Conservation (phyloP, 2,329 filamentous ascomycete genomes). For the Emericellopsis cladophorae region DNA sequence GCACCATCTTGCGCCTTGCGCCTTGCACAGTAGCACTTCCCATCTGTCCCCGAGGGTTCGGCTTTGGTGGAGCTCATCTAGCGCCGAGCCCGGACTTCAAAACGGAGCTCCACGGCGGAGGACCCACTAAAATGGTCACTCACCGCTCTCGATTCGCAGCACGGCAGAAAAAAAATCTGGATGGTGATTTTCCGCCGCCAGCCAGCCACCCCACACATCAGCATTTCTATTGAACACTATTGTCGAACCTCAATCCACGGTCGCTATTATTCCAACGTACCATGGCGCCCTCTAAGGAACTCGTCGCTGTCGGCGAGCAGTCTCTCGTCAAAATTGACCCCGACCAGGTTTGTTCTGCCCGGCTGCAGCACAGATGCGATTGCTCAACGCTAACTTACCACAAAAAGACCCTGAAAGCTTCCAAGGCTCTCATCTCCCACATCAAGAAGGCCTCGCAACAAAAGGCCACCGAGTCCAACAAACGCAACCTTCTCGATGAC, state of each 20-base stretch:
- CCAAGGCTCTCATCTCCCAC: slow-evolving; percentile 48
- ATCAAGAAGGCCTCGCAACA: slow-evolving; percentile 44
- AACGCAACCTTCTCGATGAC: slow-evolving; percentile 42
- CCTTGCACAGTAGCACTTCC: no score
- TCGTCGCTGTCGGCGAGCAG: slow-evolving; percentile 17
- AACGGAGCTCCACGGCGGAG: no score
- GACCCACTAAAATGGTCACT: neutral
- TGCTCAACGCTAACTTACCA: neutral
- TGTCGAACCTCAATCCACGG: neutral
- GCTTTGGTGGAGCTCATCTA: no score
- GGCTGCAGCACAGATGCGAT: neutral
- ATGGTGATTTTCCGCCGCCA: neutral
- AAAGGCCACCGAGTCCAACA: slow-evolving; percentile 31
- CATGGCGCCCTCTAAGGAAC: slow-evolving; percentile 29
- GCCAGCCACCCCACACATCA: slow-evolving; percentile 1
- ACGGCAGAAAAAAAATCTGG: slow-evolving; percentile 1
- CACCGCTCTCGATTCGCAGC: slow-evolving; percentile 1
- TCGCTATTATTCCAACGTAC: neutral
- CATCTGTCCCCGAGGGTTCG: no score
- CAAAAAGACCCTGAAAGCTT: slow-evolving; percentile 45
- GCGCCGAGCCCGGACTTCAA: no score
- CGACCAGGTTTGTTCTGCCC: slow-evolving; percentile 20
- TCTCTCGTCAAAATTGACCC: slow-evolving; percentile 22
- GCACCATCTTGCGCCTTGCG: no score
- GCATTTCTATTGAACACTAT: neutral